Conservation (phyloP, 805 yeast species). For the Candida koratica region DNA sequence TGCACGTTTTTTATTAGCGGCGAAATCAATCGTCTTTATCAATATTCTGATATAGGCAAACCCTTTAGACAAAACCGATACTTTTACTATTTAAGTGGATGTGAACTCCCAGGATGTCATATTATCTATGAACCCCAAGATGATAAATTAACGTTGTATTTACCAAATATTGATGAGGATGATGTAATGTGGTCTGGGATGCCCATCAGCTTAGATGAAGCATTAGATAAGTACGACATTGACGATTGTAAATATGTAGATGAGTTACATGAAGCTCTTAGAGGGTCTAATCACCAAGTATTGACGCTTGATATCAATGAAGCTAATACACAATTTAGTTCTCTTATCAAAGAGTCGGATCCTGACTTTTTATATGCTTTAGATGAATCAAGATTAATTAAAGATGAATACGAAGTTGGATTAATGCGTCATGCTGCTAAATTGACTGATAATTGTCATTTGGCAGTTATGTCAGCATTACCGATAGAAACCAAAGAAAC, state of each 20-base stretch:
- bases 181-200: constrained; percentile 96
- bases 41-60: constrained; percentile 74
- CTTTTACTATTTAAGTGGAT: constrained; percentile 83
- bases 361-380: constrained; percentile 59
- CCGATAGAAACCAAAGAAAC: constrained; percentile 86
- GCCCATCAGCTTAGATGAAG: constrained; percentile 68
- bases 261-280: constrained; percentile 42
- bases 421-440: constrained; percentile 75
- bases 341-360: constrained; percentile 41
- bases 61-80: constrained; percentile 88
- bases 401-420: constrained; percentile 77
- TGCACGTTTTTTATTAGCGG: constrained; percentile 57
- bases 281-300: constrained; percentile 21
- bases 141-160: constrained; percentile 63
- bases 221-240: constrained; percentile 64
- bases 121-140: constrained; percentile 51
- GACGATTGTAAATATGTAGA: constrained; percentile 69
- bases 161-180: constrained; percentile 81
- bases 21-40: constrained; percentile 52
- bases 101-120: constrained; percentile 72
- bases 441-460: constrained; percentile 84
- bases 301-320: constrained; percentile 57
- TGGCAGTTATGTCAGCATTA: constrained; percentile 87
- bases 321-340: constrained; percentile 34
- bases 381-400: constrained; percentile 82